phyloP scores from a whole-genome alignment of 2,329 filamentous ascomycete species.

The Chrysoporthe austroafricana region DNA sequence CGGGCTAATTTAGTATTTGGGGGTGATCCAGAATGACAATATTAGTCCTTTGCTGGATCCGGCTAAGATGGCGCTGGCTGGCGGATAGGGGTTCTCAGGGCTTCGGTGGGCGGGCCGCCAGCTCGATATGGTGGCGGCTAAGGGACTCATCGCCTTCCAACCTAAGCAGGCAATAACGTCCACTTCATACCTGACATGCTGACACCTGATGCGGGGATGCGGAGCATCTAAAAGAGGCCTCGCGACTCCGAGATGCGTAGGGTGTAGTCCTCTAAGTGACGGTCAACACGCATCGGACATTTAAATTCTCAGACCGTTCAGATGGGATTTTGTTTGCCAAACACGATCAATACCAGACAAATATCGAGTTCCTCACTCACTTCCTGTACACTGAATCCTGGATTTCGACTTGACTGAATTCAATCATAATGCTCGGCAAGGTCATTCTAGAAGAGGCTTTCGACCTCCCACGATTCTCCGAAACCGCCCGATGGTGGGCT shows the following conservation, averaged over 20 bases:
- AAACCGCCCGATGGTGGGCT: slow-evolving; percentile 66
- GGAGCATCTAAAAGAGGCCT: neutral
- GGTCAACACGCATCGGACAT: neutral
- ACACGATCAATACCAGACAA: neutral
- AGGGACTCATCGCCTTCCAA: neutral
- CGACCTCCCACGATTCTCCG: slow-evolving; percentile 59
- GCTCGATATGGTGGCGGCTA: neutral
- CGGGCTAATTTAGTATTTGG: neutral
- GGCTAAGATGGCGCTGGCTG: neutral
- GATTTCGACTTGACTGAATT: too few relatives aligned
- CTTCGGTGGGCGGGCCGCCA: slow-evolving; percentile 2
- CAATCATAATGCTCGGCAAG: slow-evolving; percentile 57
- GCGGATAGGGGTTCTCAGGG: neutral
- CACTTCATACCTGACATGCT: neutral
- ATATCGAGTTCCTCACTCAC: neutral
- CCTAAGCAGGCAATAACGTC: neutral
- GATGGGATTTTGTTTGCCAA: neutral
- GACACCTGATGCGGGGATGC: neutral
- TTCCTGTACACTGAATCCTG: too few relatives aligned
- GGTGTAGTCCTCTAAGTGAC: neutral
- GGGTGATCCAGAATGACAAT: neutral
- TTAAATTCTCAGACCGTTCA: neutral
- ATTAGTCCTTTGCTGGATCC: neutral
- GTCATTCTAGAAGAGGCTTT: slow-evolving; percentile 67
- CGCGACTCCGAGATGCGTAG: neutral